phyloP scores from a whole-genome alignment of 2,329 filamentous ascomycete species.

The Trichoderma guizhouense region DNA sequence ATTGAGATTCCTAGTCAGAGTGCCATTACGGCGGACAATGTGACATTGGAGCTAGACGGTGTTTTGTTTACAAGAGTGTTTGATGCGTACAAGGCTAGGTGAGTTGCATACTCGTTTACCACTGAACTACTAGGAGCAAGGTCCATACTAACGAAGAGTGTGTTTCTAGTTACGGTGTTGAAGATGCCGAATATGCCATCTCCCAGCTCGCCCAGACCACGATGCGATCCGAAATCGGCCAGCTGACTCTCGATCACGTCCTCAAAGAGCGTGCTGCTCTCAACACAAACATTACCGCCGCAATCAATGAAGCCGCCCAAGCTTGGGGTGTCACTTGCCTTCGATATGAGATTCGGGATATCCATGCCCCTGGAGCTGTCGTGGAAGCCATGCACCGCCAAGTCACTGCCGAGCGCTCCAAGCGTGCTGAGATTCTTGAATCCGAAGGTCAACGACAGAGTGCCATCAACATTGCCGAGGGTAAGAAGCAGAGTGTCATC shows the following conservation, averaged over 20 bases:
- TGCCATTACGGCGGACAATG: conserved; percentile 97
- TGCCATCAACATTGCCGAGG: conserved; percentile 98
- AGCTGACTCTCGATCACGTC: conserved; percentile 93
- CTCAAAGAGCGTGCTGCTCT: conserved; percentile 94
- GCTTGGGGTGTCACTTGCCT: conserved; percentile 96
- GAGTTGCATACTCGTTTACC: conserved; percentile 27
- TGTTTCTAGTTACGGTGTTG: conserved; percentile 77
- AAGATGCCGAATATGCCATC: conserved; percentile 98
- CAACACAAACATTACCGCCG: conserved; percentile 97
- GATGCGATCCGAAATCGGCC: conserved; percentile 97
- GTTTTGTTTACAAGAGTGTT: conserved; percentile 95
- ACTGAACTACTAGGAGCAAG: background rate
- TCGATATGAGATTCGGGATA: conserved; percentile 96
- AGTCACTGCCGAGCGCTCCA: conserved; percentile 94
- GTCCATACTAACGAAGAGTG: background rate
- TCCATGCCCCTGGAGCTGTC: conserved; percentile 89
- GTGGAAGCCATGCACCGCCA: conserved; percentile 98
- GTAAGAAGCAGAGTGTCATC: conserved; percentile 94
- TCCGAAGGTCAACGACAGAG: conserved; percentile 95
- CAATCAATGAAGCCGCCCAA: conserved; percentile 95
- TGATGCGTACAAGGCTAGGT: conserved; percentile 97
- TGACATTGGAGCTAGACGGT: conserved; percentile 92
- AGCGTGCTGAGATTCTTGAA: conserved; percentile 95
- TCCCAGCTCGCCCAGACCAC: conserved; percentile 97
- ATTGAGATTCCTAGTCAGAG: conserved; percentile 97